Conservation (phyloP, 2,329 filamentous ascomycete genomes). For the Alternaria brassicae region DNA sequence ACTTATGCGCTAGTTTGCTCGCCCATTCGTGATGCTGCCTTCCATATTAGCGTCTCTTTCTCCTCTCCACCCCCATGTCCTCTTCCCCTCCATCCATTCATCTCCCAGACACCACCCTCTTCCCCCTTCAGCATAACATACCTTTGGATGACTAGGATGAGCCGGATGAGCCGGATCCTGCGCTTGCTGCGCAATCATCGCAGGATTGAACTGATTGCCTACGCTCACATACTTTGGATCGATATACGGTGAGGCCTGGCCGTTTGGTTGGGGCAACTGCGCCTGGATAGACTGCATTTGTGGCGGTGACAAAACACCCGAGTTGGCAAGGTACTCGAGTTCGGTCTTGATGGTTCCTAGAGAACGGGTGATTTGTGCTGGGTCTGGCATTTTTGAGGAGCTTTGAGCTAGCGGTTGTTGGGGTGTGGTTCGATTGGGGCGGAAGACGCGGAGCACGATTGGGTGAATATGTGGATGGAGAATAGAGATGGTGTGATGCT, state of each 20-base stretch:
- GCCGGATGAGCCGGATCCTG: slow-evolving; percentile 30
- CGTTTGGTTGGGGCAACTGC: slow-evolving; percentile 26
- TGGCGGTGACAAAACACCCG: slow-evolving; percentile 23
- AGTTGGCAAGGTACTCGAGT: slow-evolving; percentile 25
- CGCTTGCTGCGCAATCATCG: slow-evolving; percentile 27
- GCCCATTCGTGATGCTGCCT: slow-evolving; percentile 31
- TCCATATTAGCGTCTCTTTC: neutral
- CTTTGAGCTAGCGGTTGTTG: too few relatives aligned
- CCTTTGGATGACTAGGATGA: slow-evolving; percentile 26
- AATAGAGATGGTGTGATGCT: neutral
- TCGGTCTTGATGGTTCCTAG: slow-evolving; percentile 24
- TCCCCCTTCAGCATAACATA: too few relatives aligned
- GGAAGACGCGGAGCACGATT: too few relatives aligned
- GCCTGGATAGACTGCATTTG: slow-evolving; percentile 29
- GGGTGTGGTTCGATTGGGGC: too few relatives aligned
- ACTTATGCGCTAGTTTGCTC: slow-evolving; percentile 25
- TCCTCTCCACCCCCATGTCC: neutral
- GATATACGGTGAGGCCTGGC: slow-evolving; percentile 26
- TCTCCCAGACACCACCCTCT: too few relatives aligned
- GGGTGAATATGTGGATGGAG: too few relatives aligned
- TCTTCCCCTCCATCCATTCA: too few relatives aligned
- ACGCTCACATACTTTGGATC: slow-evolving; percentile 24
- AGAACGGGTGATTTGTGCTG: slow-evolving; percentile 25
- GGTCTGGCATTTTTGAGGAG: slow-evolving; percentile 19
- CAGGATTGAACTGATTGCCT: slow-evolving; percentile 27